Evolutionary conservation across 257 asterid species (phyloP).

Genomic region (Solanum neorickii): DNA sequence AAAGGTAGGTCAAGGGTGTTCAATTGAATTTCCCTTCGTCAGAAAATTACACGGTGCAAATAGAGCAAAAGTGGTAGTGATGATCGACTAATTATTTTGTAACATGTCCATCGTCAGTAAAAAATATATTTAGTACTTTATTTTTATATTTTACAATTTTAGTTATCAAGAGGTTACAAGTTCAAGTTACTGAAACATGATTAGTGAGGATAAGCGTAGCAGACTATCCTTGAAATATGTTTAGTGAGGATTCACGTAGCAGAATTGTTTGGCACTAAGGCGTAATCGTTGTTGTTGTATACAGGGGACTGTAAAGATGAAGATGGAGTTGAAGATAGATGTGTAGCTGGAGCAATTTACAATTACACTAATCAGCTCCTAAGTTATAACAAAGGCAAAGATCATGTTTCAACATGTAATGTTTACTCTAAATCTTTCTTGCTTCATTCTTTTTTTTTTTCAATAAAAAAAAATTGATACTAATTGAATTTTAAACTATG

Average conservation of each 20-base stretch:
- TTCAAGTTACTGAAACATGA: background rate
- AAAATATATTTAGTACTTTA: background rate
- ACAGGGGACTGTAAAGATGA: conserved; percentile 86
- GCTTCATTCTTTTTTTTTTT: background rate
- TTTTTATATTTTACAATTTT: background rate
- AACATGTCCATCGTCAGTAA: background rate
- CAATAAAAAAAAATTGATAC: background rate
- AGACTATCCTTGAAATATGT: background rate
- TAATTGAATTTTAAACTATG: background rate
- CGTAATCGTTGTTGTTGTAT: background rate
- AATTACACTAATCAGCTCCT: conserved; percentile 79
- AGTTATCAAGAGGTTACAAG: background rate
- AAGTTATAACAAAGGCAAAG: conserved; percentile 15
- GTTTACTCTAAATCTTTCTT: background rate
- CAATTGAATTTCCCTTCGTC: background rate
- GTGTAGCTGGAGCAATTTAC: conserved; percentile 91
- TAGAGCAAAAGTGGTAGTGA: background rate
- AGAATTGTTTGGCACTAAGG: background rate
- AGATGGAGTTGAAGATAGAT: conserved; percentile 52
- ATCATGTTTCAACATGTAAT: conserved; percentile 38
- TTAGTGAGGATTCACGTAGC: background rate
- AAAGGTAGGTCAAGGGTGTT: background rate
- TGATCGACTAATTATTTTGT: background rate
- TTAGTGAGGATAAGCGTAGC: background rate
- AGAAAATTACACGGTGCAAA: no score